A percentile compares a stretch with the other conserved stretches of the same genome.
These are phyloP conservation scores for Linnemannia hyalina DNA, from an alignment of 192 early-diverging fungal genomes.

Conservation along the genomic window DNA sequence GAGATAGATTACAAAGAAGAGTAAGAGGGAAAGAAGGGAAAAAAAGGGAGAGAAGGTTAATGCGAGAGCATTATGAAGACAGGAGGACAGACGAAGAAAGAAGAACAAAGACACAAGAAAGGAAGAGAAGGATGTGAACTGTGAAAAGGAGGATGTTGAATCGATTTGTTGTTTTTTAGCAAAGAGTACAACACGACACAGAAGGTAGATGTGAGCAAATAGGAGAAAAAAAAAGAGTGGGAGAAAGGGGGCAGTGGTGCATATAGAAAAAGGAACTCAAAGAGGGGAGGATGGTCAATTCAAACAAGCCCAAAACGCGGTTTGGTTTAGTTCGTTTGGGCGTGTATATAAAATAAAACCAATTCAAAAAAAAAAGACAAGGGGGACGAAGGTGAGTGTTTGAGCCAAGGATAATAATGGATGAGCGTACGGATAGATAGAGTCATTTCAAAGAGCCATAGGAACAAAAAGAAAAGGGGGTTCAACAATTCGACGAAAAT, in stretches of 20 bases:
- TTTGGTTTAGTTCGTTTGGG: no score
- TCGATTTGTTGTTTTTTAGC: neutral
- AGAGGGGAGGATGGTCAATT: neutral
- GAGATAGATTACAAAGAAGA: neutral
- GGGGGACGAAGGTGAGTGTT: no score
- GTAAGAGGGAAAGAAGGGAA: neutral
- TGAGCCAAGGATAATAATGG: no score
- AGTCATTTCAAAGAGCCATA: no score
- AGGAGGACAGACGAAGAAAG: neutral
- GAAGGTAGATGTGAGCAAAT: neutral
- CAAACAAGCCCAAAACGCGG: no score
- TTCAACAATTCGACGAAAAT: no score
- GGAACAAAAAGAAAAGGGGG: no score
- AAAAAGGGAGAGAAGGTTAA: slow-evolving; percentile 1
- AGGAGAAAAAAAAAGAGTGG: neutral
- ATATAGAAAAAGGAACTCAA: neutral
- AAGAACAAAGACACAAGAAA: neutral
- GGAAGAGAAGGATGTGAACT: neutral
- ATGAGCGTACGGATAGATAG: no score
- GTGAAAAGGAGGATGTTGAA: neutral
- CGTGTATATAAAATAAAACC: no score
- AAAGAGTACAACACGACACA: no score
- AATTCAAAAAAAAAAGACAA: no score
- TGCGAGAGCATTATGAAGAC: neutral
- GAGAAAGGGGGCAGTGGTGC: neutral